Base-by-base conservation (phyloP, 306 rosid genomes). In the Dryas octopetala region DNA sequence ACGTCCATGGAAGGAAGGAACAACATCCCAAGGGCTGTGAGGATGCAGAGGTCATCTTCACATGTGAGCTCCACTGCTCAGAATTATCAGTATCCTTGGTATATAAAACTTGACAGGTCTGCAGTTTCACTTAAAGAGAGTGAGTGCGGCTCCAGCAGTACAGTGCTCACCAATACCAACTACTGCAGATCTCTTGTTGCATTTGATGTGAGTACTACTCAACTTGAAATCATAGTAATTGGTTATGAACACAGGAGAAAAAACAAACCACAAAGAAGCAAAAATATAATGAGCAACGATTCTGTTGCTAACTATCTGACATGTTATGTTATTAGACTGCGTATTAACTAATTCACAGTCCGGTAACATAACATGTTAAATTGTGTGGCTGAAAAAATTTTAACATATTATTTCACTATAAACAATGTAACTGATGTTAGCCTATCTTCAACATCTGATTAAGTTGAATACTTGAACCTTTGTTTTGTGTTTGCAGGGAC, bases 1-100 rank as follows among this genome's bases (percentile, higher is more conserved):
- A 32, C 70, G 4, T 89, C 94, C 0, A 68, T 89, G 38, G 98
- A 93, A 74, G 97, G 96, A 47, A 85, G 96, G 80, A 90, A 92
- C 54, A 45, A 38, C 54, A 88, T 92, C 3, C 99, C 99, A 4
- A 87, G 93, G 81, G 92, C 93, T 4, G 82, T 92, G 77, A 79
- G 85, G 85, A 95, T 95, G 97, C 97, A 92, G 54, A 76, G 99
- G 76, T 95, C 97, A 52, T 88, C 97, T 47, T 95, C 98, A 4
- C 97, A 95, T 65, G 88, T 95, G 59, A 88, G 96, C 57, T 74
- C 91, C 1, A 69, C 88, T 7, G 91, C 91, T 11, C 86, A 91
- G 11, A 86, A 82, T 70, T 89, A 86, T 62, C 89, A 84, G 10
- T 87, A 85, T 77, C 99, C 97, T 40, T 86, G 93, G 93, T 83